Conservation (phyloP, 129 eudicot genomes). For the Calendula officinalis region DNA sequence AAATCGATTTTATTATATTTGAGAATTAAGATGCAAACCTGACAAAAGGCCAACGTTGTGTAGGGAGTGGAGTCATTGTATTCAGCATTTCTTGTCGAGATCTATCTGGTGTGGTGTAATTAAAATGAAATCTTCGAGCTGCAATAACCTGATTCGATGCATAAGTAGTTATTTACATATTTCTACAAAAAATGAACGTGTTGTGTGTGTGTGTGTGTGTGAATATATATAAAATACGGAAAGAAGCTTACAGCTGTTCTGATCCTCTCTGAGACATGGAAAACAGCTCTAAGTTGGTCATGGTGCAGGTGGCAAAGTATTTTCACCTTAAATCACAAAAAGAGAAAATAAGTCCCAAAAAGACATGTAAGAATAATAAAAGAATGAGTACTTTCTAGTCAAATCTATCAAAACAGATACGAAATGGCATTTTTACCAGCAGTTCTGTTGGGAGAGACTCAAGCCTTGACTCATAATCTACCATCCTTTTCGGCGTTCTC, state of each 20-base stretch:
- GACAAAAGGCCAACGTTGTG: constrained; percentile 80
- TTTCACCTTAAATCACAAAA: constrained; percentile 56
- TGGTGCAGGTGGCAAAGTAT: constrained; percentile 88
- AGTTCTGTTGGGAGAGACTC: constrained; percentile 84
- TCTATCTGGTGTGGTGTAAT: constrained; percentile 85
- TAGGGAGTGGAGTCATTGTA: constrained; percentile 73
- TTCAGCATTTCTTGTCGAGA: constrained; percentile 81
- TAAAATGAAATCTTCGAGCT: constrained; percentile 72
- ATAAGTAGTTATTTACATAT: constrained; percentile 6
- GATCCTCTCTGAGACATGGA: constrained; percentile 83
- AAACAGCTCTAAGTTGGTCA: constrained; percentile 85
- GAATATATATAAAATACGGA: constrained; percentile 1
- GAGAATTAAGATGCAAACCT: constrained; percentile 40
- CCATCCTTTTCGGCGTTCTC: constrained; percentile 49
- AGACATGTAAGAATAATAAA: constrained; percentile 4
- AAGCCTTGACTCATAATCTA: constrained; percentile 65
- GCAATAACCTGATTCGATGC: constrained; percentile 50
- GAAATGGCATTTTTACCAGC: constrained; percentile 51
- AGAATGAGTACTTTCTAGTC: too few relatives aligned
- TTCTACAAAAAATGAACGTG: neutral
- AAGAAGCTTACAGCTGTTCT: constrained; percentile 69
- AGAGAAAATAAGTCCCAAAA: constrained; percentile 3
- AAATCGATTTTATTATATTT: neutral
- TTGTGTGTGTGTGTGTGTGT: neutral
- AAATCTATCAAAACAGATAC: neutral